Evolutionary conservation across 1,284 basidiomycete genomes (phyloP).

Genomic region (Ustilago tritici): DNA sequence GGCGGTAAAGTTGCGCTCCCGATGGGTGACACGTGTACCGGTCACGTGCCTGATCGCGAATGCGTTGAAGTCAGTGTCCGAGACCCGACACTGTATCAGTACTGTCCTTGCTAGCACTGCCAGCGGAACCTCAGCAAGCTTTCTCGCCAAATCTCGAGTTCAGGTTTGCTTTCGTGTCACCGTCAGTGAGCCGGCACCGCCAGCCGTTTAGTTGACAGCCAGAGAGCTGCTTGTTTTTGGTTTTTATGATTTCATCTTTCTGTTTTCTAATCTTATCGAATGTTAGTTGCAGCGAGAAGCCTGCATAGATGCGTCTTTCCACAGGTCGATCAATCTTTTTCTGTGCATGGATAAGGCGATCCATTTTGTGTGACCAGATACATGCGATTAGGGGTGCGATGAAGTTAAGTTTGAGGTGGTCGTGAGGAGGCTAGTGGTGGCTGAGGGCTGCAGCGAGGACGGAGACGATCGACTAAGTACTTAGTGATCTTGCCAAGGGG

Average conservation of each 20-base stretch:
- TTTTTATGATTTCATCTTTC: background rate
- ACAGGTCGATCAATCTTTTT: background rate
- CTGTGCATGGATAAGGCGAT: background rate
- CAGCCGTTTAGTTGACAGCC: background rate
- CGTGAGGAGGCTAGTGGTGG: background rate
- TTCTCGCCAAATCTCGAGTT: too few relatives aligned
- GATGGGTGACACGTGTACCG: too few relatives aligned
- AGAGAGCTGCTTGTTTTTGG: background rate
- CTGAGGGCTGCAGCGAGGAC: background rate
- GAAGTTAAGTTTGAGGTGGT: background rate
- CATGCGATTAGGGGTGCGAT: background rate
- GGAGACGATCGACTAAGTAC: background rate
- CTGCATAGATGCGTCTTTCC: background rate
- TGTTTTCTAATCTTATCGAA: background rate
- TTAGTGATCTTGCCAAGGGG: background rate
- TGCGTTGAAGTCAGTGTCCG: too few relatives aligned
- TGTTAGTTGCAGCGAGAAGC: background rate
- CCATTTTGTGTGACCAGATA: background rate
- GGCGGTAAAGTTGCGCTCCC: too few relatives aligned
- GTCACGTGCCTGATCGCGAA: too few relatives aligned
- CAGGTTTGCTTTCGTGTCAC: too few relatives aligned
- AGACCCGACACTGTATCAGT: too few relatives aligned
- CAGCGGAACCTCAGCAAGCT: too few relatives aligned
- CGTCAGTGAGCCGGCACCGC: too few relatives aligned
- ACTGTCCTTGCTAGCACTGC: too few relatives aligned